Base-by-base conservation (phyloP, 768 basidiomycete genomes). In the Naganishia vaughanmartiniae region DNA sequence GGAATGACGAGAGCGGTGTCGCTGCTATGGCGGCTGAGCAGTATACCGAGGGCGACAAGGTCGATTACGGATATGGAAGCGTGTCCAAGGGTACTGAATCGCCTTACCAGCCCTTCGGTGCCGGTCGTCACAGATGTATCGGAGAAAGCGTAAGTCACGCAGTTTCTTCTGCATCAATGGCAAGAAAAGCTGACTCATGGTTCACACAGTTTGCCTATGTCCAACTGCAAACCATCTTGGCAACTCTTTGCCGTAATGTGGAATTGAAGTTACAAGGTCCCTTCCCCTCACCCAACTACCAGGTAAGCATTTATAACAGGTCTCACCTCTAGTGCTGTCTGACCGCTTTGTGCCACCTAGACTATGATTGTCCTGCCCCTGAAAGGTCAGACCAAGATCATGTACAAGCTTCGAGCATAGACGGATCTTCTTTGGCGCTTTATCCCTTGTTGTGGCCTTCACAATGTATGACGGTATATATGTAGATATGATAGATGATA, bases 31-130 rank as follows among this genome's bases (percentile, higher is more conserved):
- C 92, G 19, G 87, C 87, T 76, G 87, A 87, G 76, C 84, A 86
- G 73, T 93, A 96, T 70, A 74, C 74, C 77, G 81, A 83, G 48
- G 90, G 91, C 69, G 92, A 95, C 81, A 93, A 93, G 84, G 84
- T 98, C 72, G 96, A 99, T 81, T 99, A 89, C 77, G 96, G 96
- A 1, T 99, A 92, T 81, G 96, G 96, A 66, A 87, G 89, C 71
- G 90, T 99, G 65, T 91, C 89, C 84, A 97, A 97, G 83, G 94
- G 94, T 60, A 97, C 94, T 7, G 91, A 94, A 69, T 91, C 89
- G 75, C 92, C 92, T 58, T 97, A 98, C 81, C 91, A 96, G 79
- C 96, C 96, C 1, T 99, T 99, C 76, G 96, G 96, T 72, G 95
- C 96, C 65, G 96, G 96, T 33, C 86, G 91, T 76, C 95, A 97